These are phyloP conservation scores for Microcos paniculata DNA, from an alignment of 345 rosid species.

Conservation along the genomic window DNA sequence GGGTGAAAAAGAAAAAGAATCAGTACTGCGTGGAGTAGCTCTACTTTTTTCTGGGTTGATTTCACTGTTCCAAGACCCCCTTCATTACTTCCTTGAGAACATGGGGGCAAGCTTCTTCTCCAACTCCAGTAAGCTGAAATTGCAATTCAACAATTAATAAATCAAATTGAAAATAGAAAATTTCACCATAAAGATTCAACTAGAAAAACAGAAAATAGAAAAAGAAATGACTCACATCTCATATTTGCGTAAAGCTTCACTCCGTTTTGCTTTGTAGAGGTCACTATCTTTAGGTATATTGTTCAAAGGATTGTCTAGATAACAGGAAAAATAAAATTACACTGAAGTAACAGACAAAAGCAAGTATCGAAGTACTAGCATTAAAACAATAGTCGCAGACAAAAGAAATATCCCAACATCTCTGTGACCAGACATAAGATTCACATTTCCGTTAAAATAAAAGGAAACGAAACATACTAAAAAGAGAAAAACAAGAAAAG, in stretches of 20 bases:
- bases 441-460: background rate
- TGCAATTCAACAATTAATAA: background rate
- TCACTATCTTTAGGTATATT: constrained; percentile 84
- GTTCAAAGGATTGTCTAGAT: constrained; percentile 64
- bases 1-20: background rate
- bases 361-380: constrained; percentile 5
- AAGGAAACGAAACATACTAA: background rate
- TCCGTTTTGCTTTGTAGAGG: constrained; percentile 59
- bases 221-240: constrained; percentile 59
- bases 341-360: background rate
- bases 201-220: background rate
- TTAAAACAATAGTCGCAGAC: background rate
- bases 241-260: constrained; percentile 73
- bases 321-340: background rate
- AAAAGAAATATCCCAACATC: background rate
- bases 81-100: constrained; percentile 41
- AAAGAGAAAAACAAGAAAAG: background rate
- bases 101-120: constrained; percentile 78
- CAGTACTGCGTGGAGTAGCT: background rate
- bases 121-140: constrained; percentile 69
- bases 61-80: background rate
- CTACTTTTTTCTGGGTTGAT: background rate
- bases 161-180: background rate
- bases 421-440: background rate
- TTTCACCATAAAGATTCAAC: background rate